phyloP scores from a whole-genome alignment of 192 early-diverging fungal genomes.

The Phlyctochytrium arcticum region DNA sequence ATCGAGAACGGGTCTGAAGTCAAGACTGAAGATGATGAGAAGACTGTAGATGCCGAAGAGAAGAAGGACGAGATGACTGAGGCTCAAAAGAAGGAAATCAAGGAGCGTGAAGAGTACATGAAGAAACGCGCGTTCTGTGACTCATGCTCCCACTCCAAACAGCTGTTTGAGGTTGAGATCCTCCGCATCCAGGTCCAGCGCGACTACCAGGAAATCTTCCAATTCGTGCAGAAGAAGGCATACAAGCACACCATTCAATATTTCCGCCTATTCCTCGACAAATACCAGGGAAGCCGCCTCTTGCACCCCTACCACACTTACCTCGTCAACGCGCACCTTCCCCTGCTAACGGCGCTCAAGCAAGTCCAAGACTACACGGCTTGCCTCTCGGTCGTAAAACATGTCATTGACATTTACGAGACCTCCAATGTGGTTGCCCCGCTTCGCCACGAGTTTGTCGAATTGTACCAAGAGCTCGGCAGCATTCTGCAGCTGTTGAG shows the following conservation, averaged over 20 bases:
- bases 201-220: conserved; percentile 39
- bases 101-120: conserved; percentile 7
- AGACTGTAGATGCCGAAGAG: not conserved
- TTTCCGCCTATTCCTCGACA: conserved; percentile 46
- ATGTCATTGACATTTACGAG: conserved; percentile 46
- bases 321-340: conserved; percentile 39
- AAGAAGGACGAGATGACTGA: conserved; percentile 50
- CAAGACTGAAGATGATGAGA: conserved; percentile 19
- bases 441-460: conserved; percentile 55
- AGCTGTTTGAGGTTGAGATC: conserved; percentile 8
- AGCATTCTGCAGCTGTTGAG: conserved; percentile 31
- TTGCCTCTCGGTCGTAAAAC: conserved; percentile 34
- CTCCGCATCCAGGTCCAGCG: conserved; percentile 34
- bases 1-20: not conserved
- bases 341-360: conserved; percentile 38
- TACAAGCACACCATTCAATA: conserved; percentile 3
- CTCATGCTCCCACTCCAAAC: conserved; percentile 29
- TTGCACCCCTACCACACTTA: conserved; percentile 56
- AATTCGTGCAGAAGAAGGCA: not conserved
- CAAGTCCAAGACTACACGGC: conserved; percentile 26
- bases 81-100: conserved; percentile 6
- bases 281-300: conserved; percentile 41
- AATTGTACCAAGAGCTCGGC: conserved; percentile 54
- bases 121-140: conserved; percentile 51
- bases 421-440: conserved; percentile 45